Evolutionary conservation across 169 alveolate species (phyloP).

Genomic region (Plasmodium berghei): DNA sequence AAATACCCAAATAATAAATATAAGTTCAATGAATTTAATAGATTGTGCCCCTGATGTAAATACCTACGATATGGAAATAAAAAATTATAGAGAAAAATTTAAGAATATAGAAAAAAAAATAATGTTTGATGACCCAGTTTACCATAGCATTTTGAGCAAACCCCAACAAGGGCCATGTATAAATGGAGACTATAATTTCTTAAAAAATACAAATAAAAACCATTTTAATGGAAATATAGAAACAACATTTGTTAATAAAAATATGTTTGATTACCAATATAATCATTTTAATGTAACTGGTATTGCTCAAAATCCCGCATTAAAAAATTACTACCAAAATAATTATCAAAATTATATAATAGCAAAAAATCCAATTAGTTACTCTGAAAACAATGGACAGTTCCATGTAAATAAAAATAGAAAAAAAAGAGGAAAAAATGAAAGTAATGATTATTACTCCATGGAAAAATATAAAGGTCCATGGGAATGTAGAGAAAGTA

Average conservation of each 20-base stretch:
- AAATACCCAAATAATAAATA: conserved; percentile 9
- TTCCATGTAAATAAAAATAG: conserved; percentile 9
- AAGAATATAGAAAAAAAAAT: conserved; percentile 74
- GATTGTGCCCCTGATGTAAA: conserved; percentile 85
- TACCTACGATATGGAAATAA: conserved; percentile 76
- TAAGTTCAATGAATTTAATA: conserved; percentile 68
- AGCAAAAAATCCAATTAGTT: conserved; percentile 20
- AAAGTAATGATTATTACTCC: conserved; percentile 2
- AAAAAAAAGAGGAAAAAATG: conserved; percentile 41
- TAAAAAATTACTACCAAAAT: conserved; percentile 50
- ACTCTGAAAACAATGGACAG: conserved; percentile 24
- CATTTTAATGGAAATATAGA: conserved; percentile 69
- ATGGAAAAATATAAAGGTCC: conserved; percentile 63
- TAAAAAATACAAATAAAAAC: conserved; percentile 72
- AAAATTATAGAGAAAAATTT: conserved; percentile 72
- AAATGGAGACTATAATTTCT: conserved; percentile 70
- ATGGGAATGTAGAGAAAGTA: conserved; percentile 31
- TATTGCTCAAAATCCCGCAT: conserved; percentile 65
- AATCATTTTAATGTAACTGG: conserved; percentile 73
- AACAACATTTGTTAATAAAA: conserved; percentile 66
- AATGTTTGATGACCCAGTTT: conserved; percentile 51
- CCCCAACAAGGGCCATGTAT: conserved; percentile 78
- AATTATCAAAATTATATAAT: conserved; percentile 42
- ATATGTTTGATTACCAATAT: conserved; percentile 73
- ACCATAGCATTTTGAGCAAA: conserved; percentile 46